Base-by-base conservation (phyloP, 2,329 filamentous ascomycete species). In the Chalaropsis thielavioides region DNA sequence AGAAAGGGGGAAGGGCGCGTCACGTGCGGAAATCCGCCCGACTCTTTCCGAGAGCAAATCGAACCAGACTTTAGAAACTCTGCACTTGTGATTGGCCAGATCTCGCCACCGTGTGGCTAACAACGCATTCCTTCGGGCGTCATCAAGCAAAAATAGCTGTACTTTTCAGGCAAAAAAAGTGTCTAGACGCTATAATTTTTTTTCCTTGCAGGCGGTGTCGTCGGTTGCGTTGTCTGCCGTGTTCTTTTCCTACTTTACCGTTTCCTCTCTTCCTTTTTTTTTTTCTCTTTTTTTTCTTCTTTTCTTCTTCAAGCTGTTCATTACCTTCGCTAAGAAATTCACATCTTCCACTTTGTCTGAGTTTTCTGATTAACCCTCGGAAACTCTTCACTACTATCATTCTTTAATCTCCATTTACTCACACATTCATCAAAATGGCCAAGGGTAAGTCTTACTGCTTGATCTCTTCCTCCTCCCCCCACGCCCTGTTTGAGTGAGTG, bases 1-100 rank as follows among this genome's bases (percentile, higher is more conserved):
- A 27, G 17, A 31, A 54, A 40, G 24, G 43, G 38, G 40, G 19
- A 22, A 43, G 15, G 43, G 35, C 22, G 54, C 8, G 49, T 62
- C 46, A 62, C 59, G 59, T 65, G 59, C 54, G 22, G 59, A 17
- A 31, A 38, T 65, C 62, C 41, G 35, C 58, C 66, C 66, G 66
- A 65, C 40, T 64, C 35, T 67, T 67, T 61, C 66, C 66, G 66
- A 67, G 38, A n/a, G 24, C n/a, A 46, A 43, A 35, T 38, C 38
- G 19, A 11, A 8, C 3, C 27, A 17, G 31, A 17, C 15, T 54
- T 67, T 64, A 54, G 62, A 51, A 67, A 67, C 65, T 67, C 54
- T 66, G 35, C 3, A 41, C 24, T 15, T 49, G 6, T 66, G 64
- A 67, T 67, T 67, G 66, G 66, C 27, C 44, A 15, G n/a, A 10